Conservation (phyloP, 2,329 filamentous ascomycete species). For the Mycogone perniciosa region DNA sequence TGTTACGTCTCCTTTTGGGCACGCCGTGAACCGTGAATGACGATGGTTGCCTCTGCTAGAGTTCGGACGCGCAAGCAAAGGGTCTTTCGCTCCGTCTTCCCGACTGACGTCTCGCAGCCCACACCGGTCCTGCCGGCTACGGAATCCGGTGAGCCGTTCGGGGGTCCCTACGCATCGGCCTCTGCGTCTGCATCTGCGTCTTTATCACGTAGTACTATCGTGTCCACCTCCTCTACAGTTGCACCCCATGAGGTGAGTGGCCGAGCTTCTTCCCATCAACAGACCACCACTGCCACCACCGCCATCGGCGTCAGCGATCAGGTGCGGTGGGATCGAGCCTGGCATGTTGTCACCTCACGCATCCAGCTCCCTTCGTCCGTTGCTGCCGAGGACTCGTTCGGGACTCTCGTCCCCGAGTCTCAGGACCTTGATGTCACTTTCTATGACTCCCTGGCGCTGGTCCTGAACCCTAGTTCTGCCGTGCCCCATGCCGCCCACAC, state of each 20-base stretch:
- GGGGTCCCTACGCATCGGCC: slow-evolving; percentile 28
- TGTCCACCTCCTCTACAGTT: neutral
- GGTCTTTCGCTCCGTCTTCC: slow-evolving; percentile 52
- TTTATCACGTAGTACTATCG: too few relatives aligned
- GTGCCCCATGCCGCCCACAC: slow-evolving; percentile 46
- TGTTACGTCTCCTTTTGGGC: too few relatives aligned
- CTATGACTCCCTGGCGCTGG: slow-evolving; percentile 44
- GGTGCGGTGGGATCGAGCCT: slow-evolving; percentile 53
- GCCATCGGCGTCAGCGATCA: slow-evolving; percentile 37
- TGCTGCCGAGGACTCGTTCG: slow-evolving; percentile 49
- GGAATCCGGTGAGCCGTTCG: slow-evolving; percentile 41
- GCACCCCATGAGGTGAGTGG: neutral
- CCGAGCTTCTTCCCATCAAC: neutral
- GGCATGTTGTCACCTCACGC: slow-evolving; percentile 54
- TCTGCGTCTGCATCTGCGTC: slow-evolving; percentile 10
- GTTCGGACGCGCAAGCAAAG: slow-evolving; percentile 43
- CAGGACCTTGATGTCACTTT: slow-evolving; percentile 41
- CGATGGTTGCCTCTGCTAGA: slow-evolving; percentile 30
- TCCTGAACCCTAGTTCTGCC: slow-evolving; percentile 41
- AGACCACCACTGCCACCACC: neutral
- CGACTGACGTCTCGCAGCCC: slow-evolving; percentile 43
- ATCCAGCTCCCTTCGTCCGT: slow-evolving; percentile 52
- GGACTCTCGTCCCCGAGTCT: slow-evolving; percentile 38
- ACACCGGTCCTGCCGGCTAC: slow-evolving; percentile 38
- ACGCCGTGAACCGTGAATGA: neutral